phyloP scores from a whole-genome alignment of 257 asterid species.

The Solanum chiquidenum region DNA sequence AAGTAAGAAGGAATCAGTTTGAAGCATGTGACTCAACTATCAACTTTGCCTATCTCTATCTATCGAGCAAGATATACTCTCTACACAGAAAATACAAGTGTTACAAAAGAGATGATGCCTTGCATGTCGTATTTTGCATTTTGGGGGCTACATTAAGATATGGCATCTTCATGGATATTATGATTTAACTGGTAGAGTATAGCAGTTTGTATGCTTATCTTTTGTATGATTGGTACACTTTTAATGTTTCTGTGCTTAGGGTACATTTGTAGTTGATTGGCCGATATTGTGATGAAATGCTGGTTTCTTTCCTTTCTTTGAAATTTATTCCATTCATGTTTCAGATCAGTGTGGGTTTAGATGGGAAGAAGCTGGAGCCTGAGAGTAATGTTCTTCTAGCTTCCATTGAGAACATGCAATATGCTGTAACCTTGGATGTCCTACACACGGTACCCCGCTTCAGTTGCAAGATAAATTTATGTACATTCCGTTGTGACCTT shows the following conservation, averaged over 20 bases:
- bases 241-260: not conserved
- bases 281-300: not conserved
- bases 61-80: not conserved
- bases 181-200: not conserved
- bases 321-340: conserved; percentile 4
- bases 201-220: not conserved
- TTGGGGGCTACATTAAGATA: not conserved
- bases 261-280: not conserved
- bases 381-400: conserved; percentile 98
- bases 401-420: conserved; percentile 96
- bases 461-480: conserved; percentile 7
- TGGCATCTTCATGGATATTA: not conserved
- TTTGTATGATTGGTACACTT: not conserved
- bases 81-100: not conserved
- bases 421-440: conserved; percentile 89
- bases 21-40: not conserved
- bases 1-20: not conserved
- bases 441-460: conserved; percentile 54
- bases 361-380: conserved; percentile 82
- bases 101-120: not conserved
- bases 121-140: not conserved
- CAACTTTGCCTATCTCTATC: not conserved
- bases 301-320: not conserved
- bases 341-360: conserved; percentile 75
- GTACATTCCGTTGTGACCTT: not conserved